These are phyloP conservation scores for Amaranthus palmeri DNA, from an alignment of 148 eudicot genomes.

Conservation along the genomic window DNA sequence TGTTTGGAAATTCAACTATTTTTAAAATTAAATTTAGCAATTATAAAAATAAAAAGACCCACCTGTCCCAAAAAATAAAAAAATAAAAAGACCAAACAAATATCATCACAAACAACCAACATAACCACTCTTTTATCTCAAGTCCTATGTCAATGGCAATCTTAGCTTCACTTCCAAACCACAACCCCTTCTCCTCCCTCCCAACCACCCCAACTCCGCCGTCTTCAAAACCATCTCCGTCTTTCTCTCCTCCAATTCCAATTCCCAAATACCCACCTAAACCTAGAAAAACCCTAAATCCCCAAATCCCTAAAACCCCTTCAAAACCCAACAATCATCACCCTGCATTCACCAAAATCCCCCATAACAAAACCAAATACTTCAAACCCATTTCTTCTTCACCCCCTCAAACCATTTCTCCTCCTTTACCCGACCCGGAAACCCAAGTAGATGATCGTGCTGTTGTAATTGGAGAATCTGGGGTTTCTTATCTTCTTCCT, in stretches of 20 bases:
- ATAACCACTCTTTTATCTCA: neutral
- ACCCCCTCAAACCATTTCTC: conserved; percentile 29
- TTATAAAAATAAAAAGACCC: too few species aligned
- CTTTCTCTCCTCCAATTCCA: conserved; percentile 50
- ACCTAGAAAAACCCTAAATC: conserved; percentile 16
- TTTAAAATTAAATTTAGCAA: too few species aligned
- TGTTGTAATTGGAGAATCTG: conserved; percentile 57
- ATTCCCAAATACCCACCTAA: conserved; percentile 60
- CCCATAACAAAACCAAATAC: conserved; percentile 59
- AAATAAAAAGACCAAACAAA: neutral
- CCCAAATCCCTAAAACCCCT: conserved; percentile 24
- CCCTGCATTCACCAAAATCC: conserved; percentile 47
- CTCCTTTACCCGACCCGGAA: neutral
- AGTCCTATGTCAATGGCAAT: conserved; percentile 39
- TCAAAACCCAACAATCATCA: conserved; percentile 22
- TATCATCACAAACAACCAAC: neutral
- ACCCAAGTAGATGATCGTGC: conserved; percentile 34
- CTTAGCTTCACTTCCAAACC: conserved; percentile 48
- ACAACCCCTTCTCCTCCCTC: conserved; percentile 62
- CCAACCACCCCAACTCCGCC: conserved; percentile 40
- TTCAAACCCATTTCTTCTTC: conserved; percentile 50
- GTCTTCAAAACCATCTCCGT: conserved; percentile 1
- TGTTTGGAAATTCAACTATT: too few species aligned
- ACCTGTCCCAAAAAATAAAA: neutral
- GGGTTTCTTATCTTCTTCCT: conserved; percentile 75